phyloP scores from a whole-genome alignment of 768 basidiomycete genomes.

The Suillus weaverae region DNA sequence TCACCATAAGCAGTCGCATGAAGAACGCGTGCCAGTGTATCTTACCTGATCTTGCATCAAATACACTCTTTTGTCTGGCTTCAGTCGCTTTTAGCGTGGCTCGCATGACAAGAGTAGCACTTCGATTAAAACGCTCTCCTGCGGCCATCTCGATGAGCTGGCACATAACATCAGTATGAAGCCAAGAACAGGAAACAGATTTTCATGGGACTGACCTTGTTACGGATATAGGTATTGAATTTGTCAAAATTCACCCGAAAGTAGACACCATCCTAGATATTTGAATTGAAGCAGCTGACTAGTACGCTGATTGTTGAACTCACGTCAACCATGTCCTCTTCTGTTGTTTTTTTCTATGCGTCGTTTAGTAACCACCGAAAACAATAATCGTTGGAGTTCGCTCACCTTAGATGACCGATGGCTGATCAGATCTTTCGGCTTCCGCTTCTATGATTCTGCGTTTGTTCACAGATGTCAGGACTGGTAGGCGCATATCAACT shows the following conservation, averaged over 20 bases:
- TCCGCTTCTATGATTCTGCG: slow-evolving; percentile 55
- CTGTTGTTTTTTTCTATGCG: slow-evolving; percentile 47
- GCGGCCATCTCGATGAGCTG: slow-evolving; percentile 81
- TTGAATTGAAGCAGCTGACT: neutral
- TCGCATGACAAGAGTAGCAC: slow-evolving; percentile 69
- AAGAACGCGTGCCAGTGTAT: slow-evolving; percentile 7
- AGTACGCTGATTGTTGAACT: slow-evolving; percentile 25
- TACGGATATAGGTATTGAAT: slow-evolving; percentile 85
- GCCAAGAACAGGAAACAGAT: neutral
- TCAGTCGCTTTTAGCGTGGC: slow-evolving; percentile 73
- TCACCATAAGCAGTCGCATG: slow-evolving; percentile 1
- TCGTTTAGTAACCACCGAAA: slow-evolving; percentile 14
- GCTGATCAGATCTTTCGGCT: slow-evolving; percentile 44
- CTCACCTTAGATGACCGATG: slow-evolving; percentile 57
- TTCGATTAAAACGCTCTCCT: slow-evolving; percentile 75
- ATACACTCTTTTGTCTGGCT: slow-evolving; percentile 54
- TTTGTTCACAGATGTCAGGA: slow-evolving; percentile 21
- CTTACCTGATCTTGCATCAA: slow-evolving; percentile 65
- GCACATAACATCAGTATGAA: slow-evolving; percentile 15
- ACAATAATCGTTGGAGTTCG: slow-evolving; percentile 4
- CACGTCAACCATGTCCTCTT: slow-evolving; percentile 70
- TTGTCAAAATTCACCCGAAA: slow-evolving; percentile 89
- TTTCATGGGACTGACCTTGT: slow-evolving; percentile 55
- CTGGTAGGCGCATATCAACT: slow-evolving; percentile 26
- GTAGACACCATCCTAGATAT: slow-evolving; percentile 61